A percentile compares a stretch with the other conserved stretches of the same genome.
Conservation (phyloP, 306 rosid species). For the Cucurbita maxima region DNA sequence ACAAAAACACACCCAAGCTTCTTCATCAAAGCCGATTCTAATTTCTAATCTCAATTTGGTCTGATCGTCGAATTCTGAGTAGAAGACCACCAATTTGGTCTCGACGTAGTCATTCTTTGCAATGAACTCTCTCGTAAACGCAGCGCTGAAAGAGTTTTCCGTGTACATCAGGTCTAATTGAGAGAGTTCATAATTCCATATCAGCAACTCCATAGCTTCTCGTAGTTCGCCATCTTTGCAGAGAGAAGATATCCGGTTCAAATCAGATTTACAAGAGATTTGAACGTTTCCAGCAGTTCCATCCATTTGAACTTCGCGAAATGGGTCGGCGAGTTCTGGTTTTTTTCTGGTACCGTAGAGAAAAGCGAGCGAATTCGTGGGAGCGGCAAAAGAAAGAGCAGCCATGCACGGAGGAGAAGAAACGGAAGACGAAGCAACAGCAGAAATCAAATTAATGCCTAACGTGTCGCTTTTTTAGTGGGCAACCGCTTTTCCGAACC, state of each 20-base stretch:
- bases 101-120: constrained; percentile 32
- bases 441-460: not conserved
- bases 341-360: constrained; percentile 6
- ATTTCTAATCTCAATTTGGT: constrained; percentile 29
- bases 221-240: constrained; percentile 40
- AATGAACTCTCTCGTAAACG: constrained; percentile 45
- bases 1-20: constrained; percentile 32
- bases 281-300: constrained; percentile 8
- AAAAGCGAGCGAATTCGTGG: constrained; percentile 9
- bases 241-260: constrained; percentile 25
- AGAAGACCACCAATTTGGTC: constrained; percentile 59
- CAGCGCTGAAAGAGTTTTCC: constrained; percentile 74
- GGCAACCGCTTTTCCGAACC: not conserved
- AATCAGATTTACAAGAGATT: constrained; percentile 20
- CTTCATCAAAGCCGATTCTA: constrained; percentile 29
- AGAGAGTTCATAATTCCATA: constrained; percentile 16
- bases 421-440: not conserved
- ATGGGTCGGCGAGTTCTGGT: constrained; percentile 11
- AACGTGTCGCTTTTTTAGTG: not conserved
- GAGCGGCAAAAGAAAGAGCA: constrained; percentile 21
- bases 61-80: constrained; percentile 42
- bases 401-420: constrained; percentile 38
- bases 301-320: constrained; percentile 7
- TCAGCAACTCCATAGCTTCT: constrained; percentile 29
- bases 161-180: constrained; percentile 33